Percentiles rank a stretch among this genome's conserved stretches.
phyloP scores from a whole-genome alignment of 352 stramenopile species.

The Sclerospora graminicola region DNA sequence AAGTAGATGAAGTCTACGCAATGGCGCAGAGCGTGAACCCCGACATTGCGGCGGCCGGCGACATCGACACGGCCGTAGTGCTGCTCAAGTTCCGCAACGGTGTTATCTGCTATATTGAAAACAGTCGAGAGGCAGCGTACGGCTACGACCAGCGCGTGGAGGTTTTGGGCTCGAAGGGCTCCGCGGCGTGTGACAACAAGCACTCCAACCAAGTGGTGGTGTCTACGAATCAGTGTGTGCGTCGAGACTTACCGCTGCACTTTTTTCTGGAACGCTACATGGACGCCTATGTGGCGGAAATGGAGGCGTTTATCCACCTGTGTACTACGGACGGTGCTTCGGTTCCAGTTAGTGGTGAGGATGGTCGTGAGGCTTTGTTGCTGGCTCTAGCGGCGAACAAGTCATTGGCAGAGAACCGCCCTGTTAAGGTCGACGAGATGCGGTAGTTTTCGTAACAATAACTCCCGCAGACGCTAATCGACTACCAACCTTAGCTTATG shows the following conservation, averaged over 20 bases:
- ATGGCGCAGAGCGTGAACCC: constrained; percentile 49
- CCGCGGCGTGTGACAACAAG: constrained; percentile 88
- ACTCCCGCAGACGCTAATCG: not conserved
- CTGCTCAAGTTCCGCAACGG: constrained; percentile 88
- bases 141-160: constrained; percentile 93
- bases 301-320: constrained; percentile 59
- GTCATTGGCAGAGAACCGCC: constrained; percentile 57
- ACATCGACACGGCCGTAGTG: constrained; percentile 86
- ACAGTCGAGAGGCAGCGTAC: constrained; percentile 89
- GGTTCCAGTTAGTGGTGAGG: constrained; percentile 42
- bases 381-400: constrained; percentile 58
- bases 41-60: constrained; percentile 63
- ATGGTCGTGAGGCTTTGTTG: constrained; percentile 56
- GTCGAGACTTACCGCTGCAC: constrained; percentile 86
- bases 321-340: constrained; percentile 26
- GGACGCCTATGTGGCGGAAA: constrained; percentile 72
- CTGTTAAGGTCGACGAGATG: constrained; percentile 50
- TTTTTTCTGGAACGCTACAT: constrained; percentile 94
- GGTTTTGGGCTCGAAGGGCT: constrained; percentile 87
- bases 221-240: constrained; percentile 31
- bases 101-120: constrained; percentile 90
- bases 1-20: constrained; percentile 59
- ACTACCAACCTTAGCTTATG: too few species aligned
- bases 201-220: constrained; percentile 85
- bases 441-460: constrained; percentile 2